Conservation (phyloP, 192 early-diverging fungal species). For the Chytriomyces sp. region DNA sequence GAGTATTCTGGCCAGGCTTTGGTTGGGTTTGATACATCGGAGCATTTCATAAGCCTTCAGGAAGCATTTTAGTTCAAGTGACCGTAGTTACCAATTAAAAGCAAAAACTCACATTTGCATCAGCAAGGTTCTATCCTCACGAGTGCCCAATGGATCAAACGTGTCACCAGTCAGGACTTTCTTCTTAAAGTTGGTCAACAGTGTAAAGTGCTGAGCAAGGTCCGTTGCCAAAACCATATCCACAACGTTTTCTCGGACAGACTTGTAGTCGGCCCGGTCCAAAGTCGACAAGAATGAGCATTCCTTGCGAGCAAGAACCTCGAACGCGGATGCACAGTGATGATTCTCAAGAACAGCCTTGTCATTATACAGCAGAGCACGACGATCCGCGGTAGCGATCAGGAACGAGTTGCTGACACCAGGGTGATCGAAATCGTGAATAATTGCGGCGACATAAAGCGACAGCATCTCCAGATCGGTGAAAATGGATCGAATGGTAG, state of each 20-base stretch:
- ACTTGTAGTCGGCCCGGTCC: constrained; percentile 44
- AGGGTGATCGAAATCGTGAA: constrained; percentile 69
- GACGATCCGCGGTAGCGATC: constrained; percentile 52
- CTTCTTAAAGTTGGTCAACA: constrained; percentile 59
- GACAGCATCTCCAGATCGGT: constrained; percentile 57
- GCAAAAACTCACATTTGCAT: constrained; percentile 55
- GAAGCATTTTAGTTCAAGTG: background rate
- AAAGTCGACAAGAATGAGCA: constrained; percentile 53
- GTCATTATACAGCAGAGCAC: constrained; percentile 65
- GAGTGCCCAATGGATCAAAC: constrained; percentile 52
- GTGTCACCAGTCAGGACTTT: constrained; percentile 48
- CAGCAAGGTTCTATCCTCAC: constrained; percentile 54
- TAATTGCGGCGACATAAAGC: constrained; percentile 57
- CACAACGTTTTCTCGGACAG: constrained; percentile 53
- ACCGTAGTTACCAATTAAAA: background rate
- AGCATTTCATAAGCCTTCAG: constrained; percentile 61
- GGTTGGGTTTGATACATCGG: constrained; percentile 67
- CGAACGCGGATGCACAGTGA: constrained; percentile 63
- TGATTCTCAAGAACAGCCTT: constrained; percentile 65
- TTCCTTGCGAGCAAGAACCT: constrained; percentile 49
- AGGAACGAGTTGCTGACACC: constrained; percentile 64
- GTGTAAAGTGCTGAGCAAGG: constrained; percentile 53
- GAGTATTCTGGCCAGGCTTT: constrained; percentile 55
- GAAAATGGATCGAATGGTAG: constrained; percentile 45
- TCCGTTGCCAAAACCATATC: constrained; percentile 66